Conservation (phyloP, 805 yeast genomes). For the Nakazawaea wickerhamii region DNA sequence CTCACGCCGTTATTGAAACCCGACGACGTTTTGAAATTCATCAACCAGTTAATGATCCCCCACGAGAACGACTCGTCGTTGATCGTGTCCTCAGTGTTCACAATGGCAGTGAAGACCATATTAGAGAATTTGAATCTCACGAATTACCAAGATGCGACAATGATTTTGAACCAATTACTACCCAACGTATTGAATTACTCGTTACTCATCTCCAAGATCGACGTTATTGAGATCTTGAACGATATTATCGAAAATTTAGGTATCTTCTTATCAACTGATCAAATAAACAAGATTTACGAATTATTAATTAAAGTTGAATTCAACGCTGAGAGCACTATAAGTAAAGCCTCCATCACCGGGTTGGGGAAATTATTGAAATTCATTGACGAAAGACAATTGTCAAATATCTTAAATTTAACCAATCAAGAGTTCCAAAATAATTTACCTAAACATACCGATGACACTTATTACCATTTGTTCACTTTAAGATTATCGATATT, state of each 20-base stretch:
- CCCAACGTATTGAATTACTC: slow-evolving; percentile 30
- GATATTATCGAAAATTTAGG: slow-evolving; percentile 48
- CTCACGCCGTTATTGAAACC: slow-evolving; percentile 33
- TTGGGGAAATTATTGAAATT: slow-evolving; percentile 29
- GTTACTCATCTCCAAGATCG: slow-evolving; percentile 32
- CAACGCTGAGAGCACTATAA: slow-evolving; percentile 36
- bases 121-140: slow-evolving; percentile 28
- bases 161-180: slow-evolving; percentile 30
- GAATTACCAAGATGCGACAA: slow-evolving; percentile 17
- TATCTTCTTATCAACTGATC: slow-evolving; percentile 20
- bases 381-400: slow-evolving; percentile 20
- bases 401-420: slow-evolving; percentile 17
- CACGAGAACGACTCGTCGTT: slow-evolving; percentile 17
- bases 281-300: slow-evolving; percentile 20
- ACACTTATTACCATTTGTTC: slow-evolving; percentile 2
- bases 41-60: slow-evolving; percentile 20
- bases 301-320: slow-evolving; percentile 32
- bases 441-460: neutral
- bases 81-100: slow-evolving; percentile 44
- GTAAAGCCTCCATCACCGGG: slow-evolving; percentile 39
- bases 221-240: slow-evolving; percentile 54
- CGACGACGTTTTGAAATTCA: slow-evolving; percentile 26
- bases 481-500: slow-evolving; percentile 11
- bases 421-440: slow-evolving; percentile 13
- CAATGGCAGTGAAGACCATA: slow-evolving; percentile 45